Percentiles rank a stretch among this genome's conserved stretches.
Conservation (phyloP, 2,329 filamentous ascomycete genomes). For the Claviceps fusiformis region DNA sequence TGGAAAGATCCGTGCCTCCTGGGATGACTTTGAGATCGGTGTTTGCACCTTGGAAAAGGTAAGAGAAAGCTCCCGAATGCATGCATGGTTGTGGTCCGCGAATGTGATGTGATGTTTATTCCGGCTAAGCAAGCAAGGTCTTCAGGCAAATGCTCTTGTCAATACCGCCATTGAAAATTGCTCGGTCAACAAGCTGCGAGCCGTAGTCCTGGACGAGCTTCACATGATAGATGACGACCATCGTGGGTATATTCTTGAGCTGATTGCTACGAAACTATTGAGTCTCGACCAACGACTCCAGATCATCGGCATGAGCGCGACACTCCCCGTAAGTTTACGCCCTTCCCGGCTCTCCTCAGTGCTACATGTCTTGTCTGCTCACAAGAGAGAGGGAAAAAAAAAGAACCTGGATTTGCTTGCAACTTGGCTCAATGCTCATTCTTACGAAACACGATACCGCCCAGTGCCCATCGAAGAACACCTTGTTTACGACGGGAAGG, state of each 20-base stretch:
- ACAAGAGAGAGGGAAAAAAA: not conserved
- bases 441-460: conserved; percentile 58
- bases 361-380: not conserved
- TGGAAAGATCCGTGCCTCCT: conserved; percentile 50
- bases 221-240: conserved; percentile 71
- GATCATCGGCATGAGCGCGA: conserved; percentile 70
- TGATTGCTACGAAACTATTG: conserved; percentile 62
- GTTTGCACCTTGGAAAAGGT: conserved; percentile 70
- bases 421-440: conserved; percentile 56
- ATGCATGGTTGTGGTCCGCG: not conserved
- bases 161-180: conserved; percentile 62
- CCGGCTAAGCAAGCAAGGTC: conserved; percentile 3
- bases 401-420: conserved; percentile 59
- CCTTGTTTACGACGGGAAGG: conserved; percentile 54
- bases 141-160: conserved; percentile 57
- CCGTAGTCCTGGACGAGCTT: conserved; percentile 64
- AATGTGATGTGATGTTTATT: not conserved
- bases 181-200: conserved; percentile 47
- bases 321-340: conserved; percentile 44
- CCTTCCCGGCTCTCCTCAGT: not conserved
- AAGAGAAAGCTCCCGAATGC: not conserved
- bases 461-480: conserved; percentile 67
- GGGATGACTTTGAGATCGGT: conserved; percentile 64
- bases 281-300: conserved; percentile 53
- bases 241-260: conserved; percentile 61